Conservation (phyloP, 2,329 filamentous ascomycete species). For the Alternaria gaisen region DNA sequence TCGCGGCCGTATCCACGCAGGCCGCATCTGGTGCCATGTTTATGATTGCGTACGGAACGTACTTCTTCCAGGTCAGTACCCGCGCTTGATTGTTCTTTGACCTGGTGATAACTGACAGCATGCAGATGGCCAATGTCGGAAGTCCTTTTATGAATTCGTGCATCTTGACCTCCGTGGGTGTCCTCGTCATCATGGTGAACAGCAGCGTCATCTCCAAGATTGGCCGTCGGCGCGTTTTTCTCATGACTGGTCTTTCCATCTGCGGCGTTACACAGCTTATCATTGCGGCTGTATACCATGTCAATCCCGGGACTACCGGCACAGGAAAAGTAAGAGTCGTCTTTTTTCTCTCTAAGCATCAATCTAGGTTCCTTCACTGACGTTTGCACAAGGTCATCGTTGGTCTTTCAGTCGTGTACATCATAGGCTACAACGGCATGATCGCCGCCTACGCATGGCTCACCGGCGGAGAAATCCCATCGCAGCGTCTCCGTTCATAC, state of each 20-base stretch:
- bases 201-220: constrained; percentile 62
- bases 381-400: constrained; percentile 54
- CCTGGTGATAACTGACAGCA: not conserved
- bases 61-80: constrained; percentile 38
- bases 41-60: constrained; percentile 47
- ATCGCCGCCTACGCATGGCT: constrained; percentile 67
- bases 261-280: constrained; percentile 66
- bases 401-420: constrained; percentile 63
- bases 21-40: constrained; percentile 65
- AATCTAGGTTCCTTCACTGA: constrained; percentile 3
- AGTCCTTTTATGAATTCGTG: constrained; percentile 65
- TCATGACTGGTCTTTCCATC: constrained; percentile 61
- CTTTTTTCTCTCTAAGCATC: not conserved
- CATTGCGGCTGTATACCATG: constrained; percentile 63
- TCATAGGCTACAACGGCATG: constrained; percentile 63
- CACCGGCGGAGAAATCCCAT: constrained; percentile 65
- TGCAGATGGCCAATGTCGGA: constrained; percentile 41
- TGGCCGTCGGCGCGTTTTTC: constrained; percentile 63
- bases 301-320: constrained; percentile 49
- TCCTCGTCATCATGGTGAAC: constrained; percentile 64
- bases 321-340: constrained; percentile 51
- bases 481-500: constrained; percentile 65
- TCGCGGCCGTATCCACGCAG: constrained; percentile 61
- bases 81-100: not conserved
- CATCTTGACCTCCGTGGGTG: constrained; percentile 64